Conservation (phyloP, 176 grass and related monocot species). For the Oryza longistaminata region DNA sequence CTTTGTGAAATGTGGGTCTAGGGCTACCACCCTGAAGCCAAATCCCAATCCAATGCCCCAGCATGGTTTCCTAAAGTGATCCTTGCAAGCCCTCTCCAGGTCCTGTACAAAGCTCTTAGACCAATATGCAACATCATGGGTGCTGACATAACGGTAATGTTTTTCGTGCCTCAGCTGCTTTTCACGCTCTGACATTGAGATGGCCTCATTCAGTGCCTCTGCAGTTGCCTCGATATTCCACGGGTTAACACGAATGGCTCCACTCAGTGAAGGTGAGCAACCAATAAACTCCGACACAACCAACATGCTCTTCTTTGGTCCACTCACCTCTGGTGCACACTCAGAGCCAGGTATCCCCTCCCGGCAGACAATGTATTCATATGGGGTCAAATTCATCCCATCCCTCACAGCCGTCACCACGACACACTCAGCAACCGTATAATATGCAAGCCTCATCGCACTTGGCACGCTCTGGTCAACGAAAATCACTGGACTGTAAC, state of each 20-base stretch:
- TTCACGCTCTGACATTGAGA: constrained; percentile 61
- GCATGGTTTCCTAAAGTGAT: constrained; percentile 82
- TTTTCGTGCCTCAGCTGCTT: constrained; percentile 85
- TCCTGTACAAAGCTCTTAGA: constrained; percentile 75
- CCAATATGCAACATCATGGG: constrained; percentile 84
- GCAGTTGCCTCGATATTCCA: constrained; percentile 77
- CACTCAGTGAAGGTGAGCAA: constrained; percentile 79
- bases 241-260: constrained; percentile 78
- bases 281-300: constrained; percentile 90
- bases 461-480: constrained; percentile 60
- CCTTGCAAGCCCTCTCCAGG: constrained; percentile 77
- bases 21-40: constrained; percentile 86
- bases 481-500: constrained; percentile 69
- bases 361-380: constrained; percentile 84
- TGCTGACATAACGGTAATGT: constrained; percentile 76
- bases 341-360: constrained; percentile 54
- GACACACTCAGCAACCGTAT: constrained; percentile 70
- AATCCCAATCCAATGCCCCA: constrained; percentile 92
- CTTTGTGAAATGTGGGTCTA: constrained; percentile 80
- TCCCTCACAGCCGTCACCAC: constrained; percentile 89
- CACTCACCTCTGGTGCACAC: constrained; percentile 34
- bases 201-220: constrained; percentile 70
- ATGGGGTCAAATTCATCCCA: constrained; percentile 91
- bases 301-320: constrained; percentile 70
- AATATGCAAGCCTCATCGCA: constrained; percentile 70